Conservation (phyloP, 495 filamentous ascomycete genomes). For the Penicillium simplicissimum region DNA sequence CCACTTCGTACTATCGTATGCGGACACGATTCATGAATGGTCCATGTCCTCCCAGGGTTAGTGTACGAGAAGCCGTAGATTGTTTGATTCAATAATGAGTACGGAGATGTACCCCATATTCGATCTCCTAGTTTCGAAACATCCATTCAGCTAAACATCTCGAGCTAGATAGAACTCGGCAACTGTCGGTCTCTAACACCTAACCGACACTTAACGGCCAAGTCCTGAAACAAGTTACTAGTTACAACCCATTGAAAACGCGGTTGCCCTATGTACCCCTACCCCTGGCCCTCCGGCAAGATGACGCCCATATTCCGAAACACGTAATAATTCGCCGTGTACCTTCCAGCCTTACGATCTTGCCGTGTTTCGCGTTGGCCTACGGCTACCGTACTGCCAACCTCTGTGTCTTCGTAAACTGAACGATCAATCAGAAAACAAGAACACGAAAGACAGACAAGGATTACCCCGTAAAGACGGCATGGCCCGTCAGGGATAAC, state of each 20-base stretch:
- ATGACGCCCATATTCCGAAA: slow-evolving; percentile 5
- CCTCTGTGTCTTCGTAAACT: too few relatives aligned
- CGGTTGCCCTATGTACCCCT: background rate
- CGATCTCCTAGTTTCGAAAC: too few relatives aligned
- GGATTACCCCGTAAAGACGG: background rate
- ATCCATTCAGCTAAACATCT: too few relatives aligned
- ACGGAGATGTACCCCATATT: too few relatives aligned
- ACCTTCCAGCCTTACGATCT: background rate
- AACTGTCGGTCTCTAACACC: background rate
- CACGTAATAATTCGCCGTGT: slow-evolving; percentile 8
- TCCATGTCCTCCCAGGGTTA: too few relatives aligned
- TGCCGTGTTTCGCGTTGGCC: background rate
- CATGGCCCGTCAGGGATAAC: slow-evolving; percentile 1
- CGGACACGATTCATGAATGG: too few relatives aligned
- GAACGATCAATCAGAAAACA: background rate
- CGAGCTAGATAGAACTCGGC: too few relatives aligned
- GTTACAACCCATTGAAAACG: background rate
- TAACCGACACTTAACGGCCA: background rate
- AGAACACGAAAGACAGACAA: background rate
- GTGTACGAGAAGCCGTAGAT: too few relatives aligned
- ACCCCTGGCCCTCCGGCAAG: background rate
- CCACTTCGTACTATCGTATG: too few relatives aligned
- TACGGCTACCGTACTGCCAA: background rate
- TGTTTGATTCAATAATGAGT: too few relatives aligned
- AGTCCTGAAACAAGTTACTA: background rate